A percentile compares a stretch with the other conserved stretches of the same genome.
Evolutionary conservation across 257 asterid genomes (phyloP).

Genomic region (Solanum stenotomum): DNA sequence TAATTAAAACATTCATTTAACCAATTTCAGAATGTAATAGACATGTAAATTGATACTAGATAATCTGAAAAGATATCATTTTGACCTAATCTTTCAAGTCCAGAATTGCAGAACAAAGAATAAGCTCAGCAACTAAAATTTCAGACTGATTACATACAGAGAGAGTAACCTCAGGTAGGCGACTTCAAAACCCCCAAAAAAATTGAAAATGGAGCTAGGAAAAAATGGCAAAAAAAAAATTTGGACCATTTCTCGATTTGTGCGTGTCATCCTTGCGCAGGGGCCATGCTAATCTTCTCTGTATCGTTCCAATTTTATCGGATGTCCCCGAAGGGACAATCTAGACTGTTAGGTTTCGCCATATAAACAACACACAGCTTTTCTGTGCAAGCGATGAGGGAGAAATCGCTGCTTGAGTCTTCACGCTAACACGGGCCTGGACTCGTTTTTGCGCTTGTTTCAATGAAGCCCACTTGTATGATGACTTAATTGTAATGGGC

Average conservation of each 20-base stretch:
- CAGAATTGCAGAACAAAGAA: not conserved
- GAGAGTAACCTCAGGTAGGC: not conserved
- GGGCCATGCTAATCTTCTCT: slow-evolving; percentile 20
- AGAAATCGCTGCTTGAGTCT: not conserved
- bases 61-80: too few species aligned
- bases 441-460: not conserved
- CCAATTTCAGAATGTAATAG: not conserved
- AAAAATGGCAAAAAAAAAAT: not conserved
- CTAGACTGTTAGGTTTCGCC: not conserved
- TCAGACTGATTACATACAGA: too few species aligned
- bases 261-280: not conserved
- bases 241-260: not conserved
- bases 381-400: not conserved
- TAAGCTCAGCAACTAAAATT: not conserved
- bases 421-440: not conserved
- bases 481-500: not conserved
- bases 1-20: not conserved
- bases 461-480: not conserved
- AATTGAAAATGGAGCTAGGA: too few species aligned
- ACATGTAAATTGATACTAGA: not conserved
- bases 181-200: not conserved
- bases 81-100: not conserved
- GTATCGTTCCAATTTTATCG: slow-evolving; percentile 19
- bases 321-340: slow-evolving; percentile 6
- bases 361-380: not conserved